Evolutionary conservation across 2,329 filamentous ascomycete species (phyloP).

Genomic region (Ceratocystis smalleyi): DNA sequence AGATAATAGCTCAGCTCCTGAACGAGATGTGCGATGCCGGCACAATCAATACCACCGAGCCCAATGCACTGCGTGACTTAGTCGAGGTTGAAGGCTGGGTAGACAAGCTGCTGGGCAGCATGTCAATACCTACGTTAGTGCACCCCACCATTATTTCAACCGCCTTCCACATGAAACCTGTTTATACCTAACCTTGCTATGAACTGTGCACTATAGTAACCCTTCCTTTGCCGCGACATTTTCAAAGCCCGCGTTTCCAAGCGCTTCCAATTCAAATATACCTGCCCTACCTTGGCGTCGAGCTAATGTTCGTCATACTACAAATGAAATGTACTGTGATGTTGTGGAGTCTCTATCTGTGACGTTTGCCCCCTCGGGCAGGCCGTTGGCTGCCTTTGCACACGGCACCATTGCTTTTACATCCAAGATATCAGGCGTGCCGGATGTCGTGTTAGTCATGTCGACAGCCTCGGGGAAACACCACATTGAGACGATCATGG

Average conservation of each 20-base stretch:
- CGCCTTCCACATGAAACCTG: constrained; percentile 10
- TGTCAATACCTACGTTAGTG: constrained; percentile 60
- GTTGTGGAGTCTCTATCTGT: constrained; percentile 80
- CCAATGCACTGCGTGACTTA: constrained; percentile 77
- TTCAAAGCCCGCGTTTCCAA: constrained; percentile 27
- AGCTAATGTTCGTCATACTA: constrained; percentile 85
- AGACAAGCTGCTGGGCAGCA: constrained; percentile 73
- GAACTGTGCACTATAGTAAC: constrained; percentile 24
- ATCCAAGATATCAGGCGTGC: constrained; percentile 83
- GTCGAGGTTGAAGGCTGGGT: constrained; percentile 86
- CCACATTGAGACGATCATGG: constrained; percentile 57
- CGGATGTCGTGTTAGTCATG: constrained; percentile 70
- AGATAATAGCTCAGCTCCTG: constrained; percentile 82
- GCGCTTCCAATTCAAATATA: constrained; percentile 31
- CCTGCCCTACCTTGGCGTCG: constrained; percentile 70
- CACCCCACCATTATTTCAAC: neutral
- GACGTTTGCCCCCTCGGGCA: constrained; percentile 77
- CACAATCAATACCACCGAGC: constrained; percentile 76
- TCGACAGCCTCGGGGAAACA: constrained; percentile 69
- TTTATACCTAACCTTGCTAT: neutral
- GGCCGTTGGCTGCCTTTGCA: constrained; percentile 71
- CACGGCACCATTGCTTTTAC: constrained; percentile 92
- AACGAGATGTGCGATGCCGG: constrained; percentile 95
- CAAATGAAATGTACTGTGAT: constrained; percentile 93
- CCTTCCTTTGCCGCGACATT: constrained; percentile 26